Percentiles rank a stretch among this genome's conserved stretches.
Evolutionary conservation across 768 basidiomycete genomes (phyloP).

Genomic region (Glaciozyma martinii): DNA sequence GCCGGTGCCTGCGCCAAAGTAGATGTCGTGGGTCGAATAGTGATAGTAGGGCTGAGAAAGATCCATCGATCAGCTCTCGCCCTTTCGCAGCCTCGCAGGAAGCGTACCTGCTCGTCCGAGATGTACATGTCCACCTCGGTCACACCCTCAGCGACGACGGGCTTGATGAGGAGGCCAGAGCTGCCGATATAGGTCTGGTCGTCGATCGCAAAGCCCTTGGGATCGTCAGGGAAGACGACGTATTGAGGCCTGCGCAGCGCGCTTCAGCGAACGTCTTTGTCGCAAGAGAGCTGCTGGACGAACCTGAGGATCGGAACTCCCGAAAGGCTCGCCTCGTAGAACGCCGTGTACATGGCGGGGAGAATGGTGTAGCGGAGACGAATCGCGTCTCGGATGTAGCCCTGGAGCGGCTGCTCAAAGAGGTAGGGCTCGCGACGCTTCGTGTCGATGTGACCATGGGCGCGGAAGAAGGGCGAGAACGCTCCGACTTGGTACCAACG

Average conservation of each 20-base stretch:
- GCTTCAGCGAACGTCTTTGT: not conserved
- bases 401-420: constrained; percentile 78
- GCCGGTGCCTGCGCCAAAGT: constrained; percentile 57
- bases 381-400: constrained; percentile 66
- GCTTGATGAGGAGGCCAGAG: constrained; percentile 83
- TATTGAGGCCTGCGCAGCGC: constrained; percentile 70
- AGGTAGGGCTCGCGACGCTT: constrained; percentile 95
- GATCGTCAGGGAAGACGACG: constrained; percentile 81
- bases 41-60: constrained; percentile 83
- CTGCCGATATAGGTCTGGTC: constrained; percentile 85
- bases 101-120: constrained; percentile 61
- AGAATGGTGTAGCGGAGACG: constrained; percentile 76
- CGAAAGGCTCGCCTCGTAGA: constrained; percentile 71
- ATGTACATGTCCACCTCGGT: constrained; percentile 69
- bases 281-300: not conserved
- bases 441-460: constrained; percentile 86
- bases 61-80: not conserved
- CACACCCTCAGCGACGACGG: constrained; percentile 65
- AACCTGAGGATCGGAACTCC: constrained; percentile 62
- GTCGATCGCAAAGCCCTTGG: constrained; percentile 74
- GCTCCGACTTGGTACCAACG: constrained; percentile 95
- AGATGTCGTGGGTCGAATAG: constrained; percentile 65
- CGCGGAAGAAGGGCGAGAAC: constrained; percentile 95
- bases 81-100: not conserved
- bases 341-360: constrained; percentile 95